A percentile compares a stretch with the other conserved stretches of the same genome.
phyloP scores from a whole-genome alignment of 2,329 filamentous ascomycete genomes.

The Penicillium polonicum region DNA sequence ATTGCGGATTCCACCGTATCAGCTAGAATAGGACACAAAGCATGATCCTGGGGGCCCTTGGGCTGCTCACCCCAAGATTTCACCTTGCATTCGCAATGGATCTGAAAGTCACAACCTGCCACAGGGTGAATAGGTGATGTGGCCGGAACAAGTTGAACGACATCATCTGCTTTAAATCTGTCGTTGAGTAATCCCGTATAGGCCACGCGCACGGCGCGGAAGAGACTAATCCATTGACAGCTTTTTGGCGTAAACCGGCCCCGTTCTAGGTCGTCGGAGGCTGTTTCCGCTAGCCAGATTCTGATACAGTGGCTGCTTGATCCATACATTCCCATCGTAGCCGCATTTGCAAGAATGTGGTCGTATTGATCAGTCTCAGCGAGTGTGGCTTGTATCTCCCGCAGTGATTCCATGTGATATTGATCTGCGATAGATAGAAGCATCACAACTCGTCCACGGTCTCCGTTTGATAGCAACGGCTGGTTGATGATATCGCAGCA shows the following conservation, averaged over 20 bases:
- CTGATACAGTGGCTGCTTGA: background rate
- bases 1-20: background rate
- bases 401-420: conserved; percentile 4
- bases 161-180: background rate
- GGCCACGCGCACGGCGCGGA: background rate
- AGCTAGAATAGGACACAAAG: background rate
- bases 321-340: conserved; percentile 5
- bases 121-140: background rate
- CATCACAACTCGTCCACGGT: background rate
- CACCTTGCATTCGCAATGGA: background rate
- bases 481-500: conserved; percentile 2
- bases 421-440: background rate
- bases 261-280: background rate
- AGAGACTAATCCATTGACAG: background rate
- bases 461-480: background rate
- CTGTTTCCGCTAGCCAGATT: background rate
- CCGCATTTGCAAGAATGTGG: conserved; percentile 2
- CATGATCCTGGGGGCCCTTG: background rate
- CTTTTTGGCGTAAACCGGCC: background rate
- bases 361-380: background rate
- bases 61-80: background rate
- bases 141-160: background rate
- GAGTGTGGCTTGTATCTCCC: background rate
- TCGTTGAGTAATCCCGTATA: background rate
- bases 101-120: background rate